These are phyloP conservation scores for Chlorella sorokiniana DNA, from an alignment of 139 green algal species.

Conservation along the genomic window DNA sequence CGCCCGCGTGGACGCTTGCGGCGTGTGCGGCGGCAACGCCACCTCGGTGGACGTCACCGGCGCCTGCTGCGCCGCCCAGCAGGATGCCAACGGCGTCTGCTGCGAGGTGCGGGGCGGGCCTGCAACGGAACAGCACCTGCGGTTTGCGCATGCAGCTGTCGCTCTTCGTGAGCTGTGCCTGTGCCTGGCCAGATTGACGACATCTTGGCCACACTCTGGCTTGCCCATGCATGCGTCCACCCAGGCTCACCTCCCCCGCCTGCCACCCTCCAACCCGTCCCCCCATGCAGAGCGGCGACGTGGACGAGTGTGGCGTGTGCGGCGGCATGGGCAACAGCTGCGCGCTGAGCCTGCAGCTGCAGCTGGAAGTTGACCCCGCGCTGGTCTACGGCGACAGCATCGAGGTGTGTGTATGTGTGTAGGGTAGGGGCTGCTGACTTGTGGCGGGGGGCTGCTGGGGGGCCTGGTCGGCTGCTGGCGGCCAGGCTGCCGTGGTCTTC, in stretches of 20 bases:
- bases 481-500: no score
- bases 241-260: neutral
- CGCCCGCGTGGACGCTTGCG: constrained; percentile 55
- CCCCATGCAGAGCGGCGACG: constrained; percentile 22
- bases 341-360: constrained; percentile 32
- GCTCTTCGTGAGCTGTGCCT: neutral
- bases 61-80: constrained; percentile 40
- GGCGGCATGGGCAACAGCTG: constrained; percentile 50
- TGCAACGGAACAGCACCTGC: neutral
- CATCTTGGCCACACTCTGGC: neutral
- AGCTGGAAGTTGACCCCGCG: constrained; percentile 17
- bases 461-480: no score
- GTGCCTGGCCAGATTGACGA: neutral
- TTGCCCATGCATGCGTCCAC: neutral
- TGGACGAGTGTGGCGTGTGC: constrained; percentile 68
- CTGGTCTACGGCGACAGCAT: constrained; percentile 20
- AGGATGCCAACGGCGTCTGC: constrained; percentile 57
- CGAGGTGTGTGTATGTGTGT: neutral
- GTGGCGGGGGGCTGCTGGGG: neutral
- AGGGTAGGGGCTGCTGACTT: no score
- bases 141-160: neutral
- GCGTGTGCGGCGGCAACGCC: constrained; percentile 52
- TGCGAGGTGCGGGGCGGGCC: constrained; percentile 22
- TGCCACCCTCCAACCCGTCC: neutral
- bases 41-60: constrained; percentile 45